Evolutionary conservation across 148 eudicot species (phyloP).

Genomic region (Suaeda aralocaspica): DNA sequence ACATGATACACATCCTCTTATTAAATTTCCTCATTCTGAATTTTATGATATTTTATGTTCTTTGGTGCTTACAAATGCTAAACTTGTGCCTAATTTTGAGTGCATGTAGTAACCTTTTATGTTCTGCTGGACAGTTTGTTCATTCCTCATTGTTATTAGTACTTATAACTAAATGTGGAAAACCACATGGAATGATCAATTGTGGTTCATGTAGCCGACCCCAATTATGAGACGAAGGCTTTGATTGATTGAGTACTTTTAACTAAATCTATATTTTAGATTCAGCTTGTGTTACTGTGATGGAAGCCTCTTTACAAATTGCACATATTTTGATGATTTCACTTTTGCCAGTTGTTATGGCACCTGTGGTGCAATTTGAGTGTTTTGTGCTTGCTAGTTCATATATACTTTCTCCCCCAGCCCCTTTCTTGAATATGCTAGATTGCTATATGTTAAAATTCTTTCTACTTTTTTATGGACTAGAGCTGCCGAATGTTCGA

Average conservation of each 20-base stretch:
- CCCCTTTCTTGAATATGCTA: not conserved
- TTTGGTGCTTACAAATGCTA: too few species aligned
- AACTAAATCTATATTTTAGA: too few species aligned
- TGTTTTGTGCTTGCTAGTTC: not conserved
- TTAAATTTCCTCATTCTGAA: too few species aligned
- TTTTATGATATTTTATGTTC: not conserved
- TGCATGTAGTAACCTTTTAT: not conserved
- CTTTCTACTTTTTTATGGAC: not conserved
- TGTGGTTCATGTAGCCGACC: too few species aligned
- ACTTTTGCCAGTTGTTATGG: not conserved
- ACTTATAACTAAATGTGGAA: too few species aligned
- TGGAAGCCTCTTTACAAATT: not conserved
- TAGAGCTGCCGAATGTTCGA: slow-evolving; percentile 50
- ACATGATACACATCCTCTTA: not conserved
- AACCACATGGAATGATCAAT: too few species aligned
- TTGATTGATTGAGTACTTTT: too few species aligned
- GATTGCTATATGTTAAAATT: not conserved
- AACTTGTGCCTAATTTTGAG: not conserved
- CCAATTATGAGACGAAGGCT: too few species aligned
- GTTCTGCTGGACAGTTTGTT: too few species aligned
- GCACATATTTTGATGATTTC: not conserved
- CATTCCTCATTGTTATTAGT: too few species aligned
- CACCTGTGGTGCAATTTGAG: not conserved
- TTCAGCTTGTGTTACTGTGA: not conserved
- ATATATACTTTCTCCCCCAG: not conserved